These are phyloP conservation scores for Exophiala sideris DNA, from an alignment of 2,329 filamentous ascomycete species.

Conservation along the genomic window DNA sequence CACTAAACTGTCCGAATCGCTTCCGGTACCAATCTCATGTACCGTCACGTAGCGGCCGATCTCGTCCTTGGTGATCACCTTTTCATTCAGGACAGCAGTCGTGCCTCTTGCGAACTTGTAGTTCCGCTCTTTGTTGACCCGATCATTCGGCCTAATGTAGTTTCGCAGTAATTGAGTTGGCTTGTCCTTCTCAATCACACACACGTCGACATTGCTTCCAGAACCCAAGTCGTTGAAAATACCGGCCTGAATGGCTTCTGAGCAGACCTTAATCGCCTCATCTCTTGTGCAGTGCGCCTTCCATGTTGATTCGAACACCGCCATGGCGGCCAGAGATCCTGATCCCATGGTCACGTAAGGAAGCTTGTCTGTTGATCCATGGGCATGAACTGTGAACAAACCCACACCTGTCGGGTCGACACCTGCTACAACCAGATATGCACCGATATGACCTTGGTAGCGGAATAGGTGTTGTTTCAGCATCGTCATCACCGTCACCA, in stretches of 20 bases:
- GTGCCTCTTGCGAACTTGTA: constrained; percentile 88
- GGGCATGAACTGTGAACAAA: constrained; percentile 96
- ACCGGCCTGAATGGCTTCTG: constrained; percentile 88
- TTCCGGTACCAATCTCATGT: constrained; percentile 64
- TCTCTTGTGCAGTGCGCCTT: constrained; percentile 72
- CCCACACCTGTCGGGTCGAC: constrained; percentile 93
- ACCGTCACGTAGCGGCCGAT: constrained; percentile 92
- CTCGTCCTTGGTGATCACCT: constrained; percentile 90
- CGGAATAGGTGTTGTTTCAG: constrained; percentile 99
- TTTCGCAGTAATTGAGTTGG: constrained; percentile 83
- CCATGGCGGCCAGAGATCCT: constrained; percentile 94
- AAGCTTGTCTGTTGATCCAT: constrained; percentile 97
- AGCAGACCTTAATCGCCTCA: constrained; percentile 76
- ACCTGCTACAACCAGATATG: constrained; percentile 94
- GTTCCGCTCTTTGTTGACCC: constrained; percentile 85
- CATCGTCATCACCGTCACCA: constrained; percentile 99
- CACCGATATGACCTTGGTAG: constrained; percentile 95
- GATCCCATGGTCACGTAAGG: constrained; percentile 99
- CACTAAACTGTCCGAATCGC: constrained; percentile 55
- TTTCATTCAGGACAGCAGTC: constrained; percentile 94
- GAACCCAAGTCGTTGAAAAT: constrained; percentile 98
- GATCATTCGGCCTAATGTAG: constrained; percentile 88
- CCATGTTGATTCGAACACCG: constrained; percentile 96
- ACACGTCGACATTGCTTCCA: constrained; percentile 95
- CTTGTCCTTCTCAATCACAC: constrained; percentile 92